Evolutionary conservation across 108 stramenopile genomes (phyloP).

Genomic region (Craspedostauros australis): DNA sequence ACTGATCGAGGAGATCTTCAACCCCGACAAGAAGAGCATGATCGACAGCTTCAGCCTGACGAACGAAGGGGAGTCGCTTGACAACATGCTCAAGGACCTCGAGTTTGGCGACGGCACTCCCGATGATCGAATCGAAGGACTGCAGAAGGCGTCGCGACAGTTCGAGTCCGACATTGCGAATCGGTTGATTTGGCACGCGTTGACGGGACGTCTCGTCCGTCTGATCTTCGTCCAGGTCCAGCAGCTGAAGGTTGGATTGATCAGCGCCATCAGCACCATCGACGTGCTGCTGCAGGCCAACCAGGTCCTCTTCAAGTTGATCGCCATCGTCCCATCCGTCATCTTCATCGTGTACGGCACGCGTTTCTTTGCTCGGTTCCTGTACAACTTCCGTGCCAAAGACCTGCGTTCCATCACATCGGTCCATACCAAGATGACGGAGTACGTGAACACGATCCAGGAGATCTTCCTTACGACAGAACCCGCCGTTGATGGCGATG

Average conservation of each 20-base stretch:
- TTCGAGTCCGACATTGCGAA: constrained; percentile 57
- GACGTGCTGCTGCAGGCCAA: constrained; percentile 69
- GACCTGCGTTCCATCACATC: constrained; percentile 57
- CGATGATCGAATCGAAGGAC: constrained; percentile 37
- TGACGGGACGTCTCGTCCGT: constrained; percentile 49
- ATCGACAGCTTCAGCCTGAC: constrained; percentile 52
- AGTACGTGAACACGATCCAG: constrained; percentile 57
- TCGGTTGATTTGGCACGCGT: constrained; percentile 50
- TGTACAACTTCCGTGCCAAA: constrained; percentile 59
- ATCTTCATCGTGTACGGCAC: constrained; percentile 54
- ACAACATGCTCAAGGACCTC: constrained; percentile 72
- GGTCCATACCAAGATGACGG: constrained; percentile 73
- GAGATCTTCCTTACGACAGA: constrained; percentile 32
- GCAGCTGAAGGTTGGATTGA: constrained; percentile 71
- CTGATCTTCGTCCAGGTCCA: constrained; percentile 78
- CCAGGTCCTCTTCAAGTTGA: constrained; percentile 63
- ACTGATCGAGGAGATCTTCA: constrained; percentile 52
- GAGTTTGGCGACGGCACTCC: constrained; percentile 73
- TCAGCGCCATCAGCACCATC: constrained; percentile 68
- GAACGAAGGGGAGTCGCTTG: constrained; percentile 61
- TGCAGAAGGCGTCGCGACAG: constrained; percentile 46
- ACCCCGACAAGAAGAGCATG: constrained; percentile 24
- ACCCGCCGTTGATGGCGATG: neutral
- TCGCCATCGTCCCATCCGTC: constrained; percentile 70
- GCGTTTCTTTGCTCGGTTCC: constrained; percentile 41